Conservation (phyloP, 2,329 filamentous ascomycete species). For the Cladosporium sp. region DNA sequence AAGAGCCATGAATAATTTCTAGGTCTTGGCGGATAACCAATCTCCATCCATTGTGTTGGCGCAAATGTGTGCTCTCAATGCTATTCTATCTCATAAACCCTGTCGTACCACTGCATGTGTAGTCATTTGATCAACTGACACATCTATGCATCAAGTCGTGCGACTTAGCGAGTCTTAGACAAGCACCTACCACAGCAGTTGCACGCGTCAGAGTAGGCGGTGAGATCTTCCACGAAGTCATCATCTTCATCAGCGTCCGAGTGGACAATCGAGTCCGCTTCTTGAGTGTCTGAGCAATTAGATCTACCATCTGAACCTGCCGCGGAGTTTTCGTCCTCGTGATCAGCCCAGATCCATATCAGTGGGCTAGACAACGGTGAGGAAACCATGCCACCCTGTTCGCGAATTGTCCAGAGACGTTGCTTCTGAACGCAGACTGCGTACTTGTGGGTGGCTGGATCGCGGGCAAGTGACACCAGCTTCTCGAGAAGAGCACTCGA, state of each 20-base stretch:
- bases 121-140: too few species aligned
- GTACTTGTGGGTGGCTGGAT: constrained; percentile 21
- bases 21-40: too few species aligned
- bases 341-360: constrained; percentile 9
- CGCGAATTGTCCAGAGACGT: constrained; percentile 34
- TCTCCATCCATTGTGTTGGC: too few species aligned
- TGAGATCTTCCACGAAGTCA: constrained; percentile 13
- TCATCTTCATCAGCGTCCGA: constrained; percentile 14
- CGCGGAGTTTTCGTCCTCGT: background rate
- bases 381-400: constrained; percentile 6
- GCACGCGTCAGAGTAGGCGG: constrained; percentile 16
- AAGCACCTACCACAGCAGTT: constrained; percentile 15
- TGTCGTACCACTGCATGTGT: too few species aligned
- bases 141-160: background rate
- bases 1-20: constrained; percentile 11
- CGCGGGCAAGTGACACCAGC: constrained; percentile 27
- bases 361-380: constrained; percentile 1
- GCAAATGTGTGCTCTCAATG: too few species aligned
- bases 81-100: too few species aligned
- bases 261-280: constrained; percentile 3
- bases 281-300: background rate
- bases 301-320: background rate
- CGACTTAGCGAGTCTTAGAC: background rate
- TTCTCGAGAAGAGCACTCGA: constrained; percentile 30
- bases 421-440: constrained; percentile 33